Evolutionary conservation across 768 basidiomycete genomes (phyloP), one percentile per base, ranked within the genome.

Genomic region (Hericium rajendrae): DNA sequence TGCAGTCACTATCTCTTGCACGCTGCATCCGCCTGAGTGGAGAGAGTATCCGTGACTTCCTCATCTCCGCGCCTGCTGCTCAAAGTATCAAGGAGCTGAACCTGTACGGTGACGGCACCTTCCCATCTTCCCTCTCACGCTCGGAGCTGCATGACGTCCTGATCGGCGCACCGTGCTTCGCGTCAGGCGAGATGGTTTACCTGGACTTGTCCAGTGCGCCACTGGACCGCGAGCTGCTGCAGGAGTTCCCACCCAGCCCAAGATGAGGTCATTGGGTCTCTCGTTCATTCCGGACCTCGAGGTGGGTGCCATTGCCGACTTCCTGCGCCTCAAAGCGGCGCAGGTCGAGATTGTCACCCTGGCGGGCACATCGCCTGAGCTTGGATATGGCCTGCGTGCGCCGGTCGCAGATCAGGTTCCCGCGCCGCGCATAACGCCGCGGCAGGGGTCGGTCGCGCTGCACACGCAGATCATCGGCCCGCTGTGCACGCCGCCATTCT

Each of bases 161-260:
- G 48, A 73, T 78, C 6, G 68, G 70, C 16, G 93, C 93, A 0
- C 93, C 93, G 1, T 91, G 88, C 65, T 89, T 99, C 73, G 69
- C 73, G 11, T 80, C 75, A 51, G 88, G 90, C 9, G 70, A 83
- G 58, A 74, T 99, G 41, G 78, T 84, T 11, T 97, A 94, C 70
- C 80, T 99, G 60, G 95, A 99, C 69, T 70, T 99, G 32, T 97
- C 94, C 13, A 91, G 88, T 60, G 75, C 88, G 5, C 87, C 88
- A 0, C 62, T 97, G 5, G 69, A 73, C 48, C 74, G 78, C 8
- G 70, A 86, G 6, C 70, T 86, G 6, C 61, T 65, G 15, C 73
- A 76, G 10, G 67, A 72, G 1, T 83, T 83, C 66, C 77, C 16
- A 71, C 82, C 6, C 91, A 91, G 68, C 83, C 83, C 2, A 77